Conservation (phyloP, 2,329 filamentous ascomycete species). For the Gremmenia infestans region DNA sequence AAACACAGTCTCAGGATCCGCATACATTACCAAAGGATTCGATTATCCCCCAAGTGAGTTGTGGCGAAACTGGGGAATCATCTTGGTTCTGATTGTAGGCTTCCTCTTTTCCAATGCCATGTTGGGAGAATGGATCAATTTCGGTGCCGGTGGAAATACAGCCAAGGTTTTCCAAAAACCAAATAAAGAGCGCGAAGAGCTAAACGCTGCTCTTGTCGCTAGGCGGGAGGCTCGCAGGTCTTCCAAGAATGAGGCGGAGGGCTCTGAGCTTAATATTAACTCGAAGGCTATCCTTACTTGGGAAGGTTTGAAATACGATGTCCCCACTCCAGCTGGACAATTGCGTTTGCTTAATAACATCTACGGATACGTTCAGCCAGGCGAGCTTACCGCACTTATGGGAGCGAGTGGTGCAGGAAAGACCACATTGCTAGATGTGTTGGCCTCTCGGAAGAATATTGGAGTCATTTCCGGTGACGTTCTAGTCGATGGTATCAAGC, state of each 20-base stretch:
- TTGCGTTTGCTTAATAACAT: conserved; percentile 52
- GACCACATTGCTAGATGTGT: conserved; percentile 60
- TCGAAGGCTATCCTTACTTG: conserved; percentile 73
- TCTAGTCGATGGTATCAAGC: conserved; percentile 54
- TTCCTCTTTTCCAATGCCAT: conserved; percentile 74
- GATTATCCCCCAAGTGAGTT: conserved; percentile 61
- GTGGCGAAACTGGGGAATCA: conserved; percentile 82
- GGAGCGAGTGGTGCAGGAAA: conserved; percentile 61
- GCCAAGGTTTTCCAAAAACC: conserved; percentile 73
- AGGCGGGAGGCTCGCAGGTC: conserved; percentile 54
- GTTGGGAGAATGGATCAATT: conserved; percentile 73
- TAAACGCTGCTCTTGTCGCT: conserved; percentile 58
- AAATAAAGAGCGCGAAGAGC: conserved; percentile 57
- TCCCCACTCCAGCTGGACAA: conserved; percentile 45
- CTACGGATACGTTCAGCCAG: conserved; percentile 57
- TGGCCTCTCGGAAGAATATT: conserved; percentile 59
- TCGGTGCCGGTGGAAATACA: conserved; percentile 74
- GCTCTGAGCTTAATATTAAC: conserved; percentile 47
- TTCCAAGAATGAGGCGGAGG: conserved; percentile 39
- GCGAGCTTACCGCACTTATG: conserved; percentile 58
- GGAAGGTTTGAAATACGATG: conserved; percentile 77
- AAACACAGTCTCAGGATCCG: conserved; percentile 55
- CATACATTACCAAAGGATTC: conserved; percentile 66
- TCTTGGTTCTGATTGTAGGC: conserved; percentile 66
- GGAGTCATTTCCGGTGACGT: conserved; percentile 59